Percentiles rank a stretch among this genome's conserved stretches.
phyloP scores from a whole-genome alignment of 75 land plant species.

The Sequoia sempervirens region DNA sequence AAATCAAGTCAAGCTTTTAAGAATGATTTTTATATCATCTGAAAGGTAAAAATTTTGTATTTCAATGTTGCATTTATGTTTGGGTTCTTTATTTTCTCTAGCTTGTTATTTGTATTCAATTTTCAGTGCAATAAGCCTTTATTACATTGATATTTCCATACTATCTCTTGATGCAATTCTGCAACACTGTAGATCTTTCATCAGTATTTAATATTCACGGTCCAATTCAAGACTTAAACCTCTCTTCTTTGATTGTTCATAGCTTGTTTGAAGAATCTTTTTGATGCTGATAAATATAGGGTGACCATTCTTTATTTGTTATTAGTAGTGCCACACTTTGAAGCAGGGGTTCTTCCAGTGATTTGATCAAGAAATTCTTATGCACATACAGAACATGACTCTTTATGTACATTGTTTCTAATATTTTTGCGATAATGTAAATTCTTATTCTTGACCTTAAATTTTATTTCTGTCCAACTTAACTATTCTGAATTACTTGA shows the following conservation, averaged over 20 bases:
- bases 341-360: no score
- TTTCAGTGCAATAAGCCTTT: neutral
- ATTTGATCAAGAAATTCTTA: conserved; percentile 25
- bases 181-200: neutral
- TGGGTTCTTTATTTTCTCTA: neutral
- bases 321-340: no score
- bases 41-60: no score
- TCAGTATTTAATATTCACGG: neutral
- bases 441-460: neutral
- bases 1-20: neutral
- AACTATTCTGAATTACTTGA: neutral
- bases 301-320: no score
- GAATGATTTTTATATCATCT: neutral
- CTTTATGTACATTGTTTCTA: neutral
- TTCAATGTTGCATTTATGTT: neutral
- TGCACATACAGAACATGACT: neutral
- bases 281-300: no score
- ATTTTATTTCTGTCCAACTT: neutral
- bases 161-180: neutral
- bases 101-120: neutral
- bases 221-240: neutral
- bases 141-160: neutral
- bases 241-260: neutral
- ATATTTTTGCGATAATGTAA: neutral
- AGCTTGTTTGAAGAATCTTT: no score